Conservation (phyloP, 176 grass and related monocot genomes). For the Oryza australiensis region DNA sequence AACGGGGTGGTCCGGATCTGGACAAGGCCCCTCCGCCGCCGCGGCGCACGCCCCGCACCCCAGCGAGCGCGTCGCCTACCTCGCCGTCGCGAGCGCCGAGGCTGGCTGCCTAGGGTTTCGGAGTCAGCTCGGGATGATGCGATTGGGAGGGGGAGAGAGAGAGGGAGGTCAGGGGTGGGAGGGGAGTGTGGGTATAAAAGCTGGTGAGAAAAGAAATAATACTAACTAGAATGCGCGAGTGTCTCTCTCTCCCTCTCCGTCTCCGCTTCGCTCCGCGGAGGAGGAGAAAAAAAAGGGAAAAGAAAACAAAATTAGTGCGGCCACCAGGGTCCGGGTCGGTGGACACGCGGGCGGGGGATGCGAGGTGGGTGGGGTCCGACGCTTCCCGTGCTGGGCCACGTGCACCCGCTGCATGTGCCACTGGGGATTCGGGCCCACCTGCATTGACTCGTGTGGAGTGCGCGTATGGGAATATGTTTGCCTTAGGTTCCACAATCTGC, state of each 20-base stretch:
- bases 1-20: constrained; percentile 22
- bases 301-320: background rate
- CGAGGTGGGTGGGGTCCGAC: background rate
- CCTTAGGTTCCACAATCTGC: too few species aligned
- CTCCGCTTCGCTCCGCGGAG: background rate
- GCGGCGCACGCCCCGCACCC: too few species aligned
- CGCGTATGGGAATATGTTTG: too few species aligned
- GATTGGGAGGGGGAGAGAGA: background rate
- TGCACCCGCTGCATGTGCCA: constrained; percentile 10
- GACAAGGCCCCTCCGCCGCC: background rate
- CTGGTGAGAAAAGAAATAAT: background rate
- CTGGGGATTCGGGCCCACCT: background rate
- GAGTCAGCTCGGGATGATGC: background rate
- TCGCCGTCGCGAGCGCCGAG: background rate
- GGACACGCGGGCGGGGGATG: constrained; percentile 32
- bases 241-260: too few species aligned
- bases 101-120: background rate
- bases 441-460: background rate
- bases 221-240: background rate
- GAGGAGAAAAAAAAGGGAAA: background rate
- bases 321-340: background rate
- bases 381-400: constrained; percentile 38
- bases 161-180: background rate
- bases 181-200: constrained; percentile 40
- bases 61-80: background rate